These are phyloP conservation scores for Ananas comosus DNA, from an alignment of 176 grass and related monocot genomes.

Conservation along the genomic window DNA sequence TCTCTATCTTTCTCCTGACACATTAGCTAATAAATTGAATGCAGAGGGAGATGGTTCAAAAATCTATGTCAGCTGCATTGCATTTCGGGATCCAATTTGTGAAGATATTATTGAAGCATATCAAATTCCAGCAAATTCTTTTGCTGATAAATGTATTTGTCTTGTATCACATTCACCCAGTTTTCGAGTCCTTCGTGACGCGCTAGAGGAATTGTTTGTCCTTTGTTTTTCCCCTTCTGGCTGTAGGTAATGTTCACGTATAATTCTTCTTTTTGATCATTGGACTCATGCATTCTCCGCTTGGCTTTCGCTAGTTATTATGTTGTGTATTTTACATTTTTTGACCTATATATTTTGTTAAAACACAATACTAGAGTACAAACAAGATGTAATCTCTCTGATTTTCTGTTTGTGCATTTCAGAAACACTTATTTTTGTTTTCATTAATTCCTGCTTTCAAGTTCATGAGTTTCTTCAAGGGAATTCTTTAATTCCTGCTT, in stretches of 20 bases:
- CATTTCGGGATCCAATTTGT: slow-evolving; percentile 84
- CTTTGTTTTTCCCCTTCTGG: slow-evolving; percentile 88
- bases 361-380: not conserved
- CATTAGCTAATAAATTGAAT: slow-evolving; percentile 16
- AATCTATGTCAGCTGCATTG: slow-evolving; percentile 96
- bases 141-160: slow-evolving; percentile 99
- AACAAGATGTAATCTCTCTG: not conserved
- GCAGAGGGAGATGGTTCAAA: slow-evolving; percentile 99
- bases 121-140: slow-evolving; percentile 74
- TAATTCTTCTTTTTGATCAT: slow-evolving; percentile 3
- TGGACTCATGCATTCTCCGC: not conserved
- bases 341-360: not conserved
- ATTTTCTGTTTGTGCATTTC: not conserved
- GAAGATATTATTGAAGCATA: slow-evolving; percentile 87
- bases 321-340: not conserved
- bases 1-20: no score
- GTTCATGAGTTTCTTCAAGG: no score
- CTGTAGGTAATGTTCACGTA: slow-evolving; percentile 58
- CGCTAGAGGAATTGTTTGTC: slow-evolving; percentile 89
- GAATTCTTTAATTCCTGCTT: not conserved
- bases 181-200: slow-evolving; percentile 85
- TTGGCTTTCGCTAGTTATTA: not conserved
- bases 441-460: not conserved
- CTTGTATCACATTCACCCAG: slow-evolving; percentile 91
- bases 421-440: not conserved